Evolutionary conservation across 768 basidiomycete genomes (phyloP), one percentile per base, ranked within the genome.

Genomic region (Russula sp.): DNA sequence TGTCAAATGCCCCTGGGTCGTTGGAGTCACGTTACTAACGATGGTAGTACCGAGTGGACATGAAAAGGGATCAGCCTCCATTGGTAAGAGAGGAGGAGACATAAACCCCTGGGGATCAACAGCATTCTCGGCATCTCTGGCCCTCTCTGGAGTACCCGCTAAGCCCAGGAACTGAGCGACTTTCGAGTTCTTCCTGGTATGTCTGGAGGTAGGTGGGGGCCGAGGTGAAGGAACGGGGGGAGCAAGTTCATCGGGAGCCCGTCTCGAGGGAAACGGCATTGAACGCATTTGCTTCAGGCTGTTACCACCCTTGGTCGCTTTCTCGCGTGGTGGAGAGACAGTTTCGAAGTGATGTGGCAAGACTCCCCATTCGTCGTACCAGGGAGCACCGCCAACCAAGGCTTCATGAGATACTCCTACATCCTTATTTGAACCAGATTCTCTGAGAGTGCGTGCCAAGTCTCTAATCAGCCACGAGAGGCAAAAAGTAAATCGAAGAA

Each of bases 1-100:
- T n/a, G 10, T n/a, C n/a, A 14, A 36, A n/a, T 59, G 51, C 34
- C 20, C 18, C n/a, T 38, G 63, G 20, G 10, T 24, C 6, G 56
- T 40, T 3, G 62, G 14, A 28, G 9, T 20, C n/a, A n/a, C 46
- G 16, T 28, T 54, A 11, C 16, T 26, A 34, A 59, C 9, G 22
- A 59, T 22, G 42, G 26, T 11, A 13, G 57, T 51, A 34, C 58
- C 58, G 20, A n/a, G 63, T 30, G 59, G 59, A 22, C 40, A 7
- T 16, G 38, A 26, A 51, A 61, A 65, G 20, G 59, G 59, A 40
- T 65, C 64, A 20, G 2, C 30, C 16, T 56, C 59, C 53, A 65
- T 61, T n/a, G 63, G 63, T 22, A 64, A 49, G 16, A 64, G 16
- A 28, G 58, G 63, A 49, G 58, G 63, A 49, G 63, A 64, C 52